phyloP scores from a whole-genome alignment of 495 filamentous ascomycete species.

The Tuber magnatum region DNA sequence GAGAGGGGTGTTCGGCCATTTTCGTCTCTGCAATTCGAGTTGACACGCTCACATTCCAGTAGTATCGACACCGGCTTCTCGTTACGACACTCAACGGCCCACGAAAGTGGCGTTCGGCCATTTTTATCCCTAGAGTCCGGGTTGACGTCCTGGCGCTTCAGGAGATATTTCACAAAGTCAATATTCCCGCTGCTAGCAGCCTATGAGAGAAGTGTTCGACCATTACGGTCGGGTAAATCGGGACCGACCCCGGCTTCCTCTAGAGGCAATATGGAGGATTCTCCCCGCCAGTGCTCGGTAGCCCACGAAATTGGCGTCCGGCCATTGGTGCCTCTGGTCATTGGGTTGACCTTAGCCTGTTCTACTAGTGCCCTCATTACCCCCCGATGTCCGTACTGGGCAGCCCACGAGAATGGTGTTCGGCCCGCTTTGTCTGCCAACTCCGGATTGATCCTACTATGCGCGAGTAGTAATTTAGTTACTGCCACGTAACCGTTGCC shows the following conservation, averaged over 20 bases:
- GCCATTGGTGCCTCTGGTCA: slow-evolving; percentile 21
- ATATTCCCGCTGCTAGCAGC: slow-evolving; percentile 27
- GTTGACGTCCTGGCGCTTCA: slow-evolving; percentile 14
- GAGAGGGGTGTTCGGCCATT: slow-evolving; percentile 4
- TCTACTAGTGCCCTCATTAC: slow-evolving; percentile 33
- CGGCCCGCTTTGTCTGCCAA: slow-evolving; percentile 15
- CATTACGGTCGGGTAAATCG: slow-evolving; percentile 6
- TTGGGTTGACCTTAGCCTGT: slow-evolving; percentile 14
- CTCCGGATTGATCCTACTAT: slow-evolving; percentile 11
- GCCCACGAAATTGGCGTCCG: slow-evolving; percentile 21
- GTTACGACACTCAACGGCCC: no score
- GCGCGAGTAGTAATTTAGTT: slow-evolving; percentile 20
- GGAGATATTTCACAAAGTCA: slow-evolving; percentile 9
- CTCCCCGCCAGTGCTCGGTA: slow-evolving; percentile 27
- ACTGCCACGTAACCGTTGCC: slow-evolving; percentile 26
- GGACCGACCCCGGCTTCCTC: slow-evolving; percentile 21
- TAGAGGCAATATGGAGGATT: slow-evolving; percentile 24
- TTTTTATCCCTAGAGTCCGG: slow-evolving; percentile 5
- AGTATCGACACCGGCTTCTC: no score
- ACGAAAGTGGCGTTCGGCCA: slow-evolving; percentile 15
- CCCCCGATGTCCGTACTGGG: slow-evolving; percentile 23
- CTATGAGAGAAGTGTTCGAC: slow-evolving; percentile 14
- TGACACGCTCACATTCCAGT: no score
- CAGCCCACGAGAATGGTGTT: slow-evolving; percentile 28
- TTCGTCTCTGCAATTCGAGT: no score